Evolutionary conservation across 139 green algal genomes (phyloP), one percentile per base, ranked within the genome.

Genomic region (Spirogloea muscicola): DNA sequence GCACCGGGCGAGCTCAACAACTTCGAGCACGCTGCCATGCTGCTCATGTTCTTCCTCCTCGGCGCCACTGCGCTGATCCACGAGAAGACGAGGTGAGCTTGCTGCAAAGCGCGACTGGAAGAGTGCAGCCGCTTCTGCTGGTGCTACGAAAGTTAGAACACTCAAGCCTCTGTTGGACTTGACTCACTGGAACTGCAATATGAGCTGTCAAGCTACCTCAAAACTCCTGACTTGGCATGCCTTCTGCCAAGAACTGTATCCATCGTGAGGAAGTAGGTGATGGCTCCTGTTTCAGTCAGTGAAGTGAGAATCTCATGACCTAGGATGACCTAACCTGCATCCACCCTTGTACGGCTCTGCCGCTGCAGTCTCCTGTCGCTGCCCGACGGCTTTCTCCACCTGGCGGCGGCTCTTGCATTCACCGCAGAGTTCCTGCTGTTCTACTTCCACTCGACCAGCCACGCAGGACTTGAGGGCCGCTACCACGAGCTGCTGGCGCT

Each of bases 11-110:
- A 76, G 31, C 43, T 76, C 1, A 76, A 76, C 59, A 76, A 76
- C 68, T 76, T 76, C 25, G 68, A 76, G 68, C 68, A 76, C 58
- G 48, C 68, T 0, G 4, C 49, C 2, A 76, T 76, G 68, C 68
- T 76, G 31, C 51, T 76, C 27, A 46, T 76, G 57, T 76, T 76
- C 49, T 69, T 76, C 68, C 3, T 76, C 39, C 44, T 51, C 29
- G 68, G 25, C 58, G 16, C 13, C n/a, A 43, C 34, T 29, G 3
- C 31, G 16, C 49, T 76, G 16, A n/a, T 76, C 31, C 49, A 34
- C 58, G 68, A 76, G 34, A 72, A 31, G 33, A 76, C 68, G 16
- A 74, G 65, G 65, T 74, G 3, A 44, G 5, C 6, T n/a, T n/a
- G n/a, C n/a, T n/a, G n/a, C n/a, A n/a, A n/a, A n/a, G n/a, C n/a